Evolutionary conservation across 2,329 filamentous ascomycete genomes (phyloP).

Genomic region (Chrysosphaeria jannelii): DNA sequence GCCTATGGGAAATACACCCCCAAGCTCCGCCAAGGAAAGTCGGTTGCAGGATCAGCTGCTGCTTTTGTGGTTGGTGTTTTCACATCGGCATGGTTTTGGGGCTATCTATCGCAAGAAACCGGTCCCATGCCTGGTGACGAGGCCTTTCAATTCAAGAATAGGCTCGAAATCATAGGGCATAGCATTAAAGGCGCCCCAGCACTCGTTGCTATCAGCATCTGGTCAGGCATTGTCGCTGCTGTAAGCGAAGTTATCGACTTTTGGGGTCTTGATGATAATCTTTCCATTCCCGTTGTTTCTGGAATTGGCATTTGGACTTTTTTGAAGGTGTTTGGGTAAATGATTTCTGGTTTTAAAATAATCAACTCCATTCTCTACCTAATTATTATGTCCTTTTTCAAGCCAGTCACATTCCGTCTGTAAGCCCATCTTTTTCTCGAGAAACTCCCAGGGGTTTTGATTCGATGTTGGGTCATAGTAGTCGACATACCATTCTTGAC

Average conservation of each 20-base stretch:
- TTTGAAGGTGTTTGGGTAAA: constrained; percentile 48
- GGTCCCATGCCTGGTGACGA: constrained; percentile 40
- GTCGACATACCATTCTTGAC: not conserved
- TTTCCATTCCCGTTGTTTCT: constrained; percentile 83
- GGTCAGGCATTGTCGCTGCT: constrained; percentile 68
- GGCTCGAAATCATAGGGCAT: constrained; percentile 31
- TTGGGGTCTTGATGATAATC: constrained; percentile 87
- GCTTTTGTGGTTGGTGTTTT: constrained; percentile 59
- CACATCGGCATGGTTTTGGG: constrained; percentile 70
- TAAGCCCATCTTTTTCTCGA: not conserved
- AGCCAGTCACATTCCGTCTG: not conserved
- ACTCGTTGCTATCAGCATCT: constrained; percentile 51
- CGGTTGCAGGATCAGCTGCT: constrained; percentile 61
- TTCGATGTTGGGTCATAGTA: not conserved
- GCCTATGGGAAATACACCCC: constrained; percentile 75
- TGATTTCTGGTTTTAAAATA: no score
- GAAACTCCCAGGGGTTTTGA: not conserved
- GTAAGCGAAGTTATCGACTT: constrained; percentile 74
- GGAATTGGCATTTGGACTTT: constrained; percentile 77
- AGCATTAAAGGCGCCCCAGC: constrained; percentile 42
- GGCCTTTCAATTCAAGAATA: constrained; percentile 53
- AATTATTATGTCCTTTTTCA: not conserved
- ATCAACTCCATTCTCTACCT: no score
- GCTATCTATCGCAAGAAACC: constrained; percentile 41
- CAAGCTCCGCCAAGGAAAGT: constrained; percentile 62